A percentile compares a stretch with the other conserved stretches of the same genome.
These are phyloP conservation scores for Ramularia collo-cygni DNA, from an alignment of 2,329 filamentous ascomycete species.

Conservation along the genomic window DNA sequence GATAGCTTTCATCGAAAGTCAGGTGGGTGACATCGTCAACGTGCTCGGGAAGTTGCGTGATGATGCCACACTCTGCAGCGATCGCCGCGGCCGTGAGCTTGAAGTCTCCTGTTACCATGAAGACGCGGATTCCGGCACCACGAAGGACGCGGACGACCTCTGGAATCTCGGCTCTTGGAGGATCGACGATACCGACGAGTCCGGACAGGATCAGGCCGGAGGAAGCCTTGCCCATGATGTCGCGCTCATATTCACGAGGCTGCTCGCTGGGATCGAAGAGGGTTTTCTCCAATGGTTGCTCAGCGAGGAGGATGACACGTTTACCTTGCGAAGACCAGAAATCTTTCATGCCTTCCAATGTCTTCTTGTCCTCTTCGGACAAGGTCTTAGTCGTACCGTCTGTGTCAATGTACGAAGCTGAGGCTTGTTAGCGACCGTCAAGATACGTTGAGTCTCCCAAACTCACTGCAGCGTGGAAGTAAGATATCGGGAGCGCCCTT, in stretches of 20 bases:
- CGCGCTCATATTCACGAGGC: conserved; percentile 46
- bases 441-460: too few species aligned
- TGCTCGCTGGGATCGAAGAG: conserved; percentile 49
- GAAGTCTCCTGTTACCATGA: conserved; percentile 79
- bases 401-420: conserved; percentile 48
- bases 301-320: conserved; percentile 60
- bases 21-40: conserved; percentile 53
- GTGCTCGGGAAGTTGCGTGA: conserved; percentile 45
- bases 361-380: conserved; percentile 45
- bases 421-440: too few species aligned
- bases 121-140: conserved; percentile 64
- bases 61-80: conserved; percentile 64
- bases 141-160: conserved; percentile 56
- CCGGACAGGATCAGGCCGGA: conserved; percentile 48
- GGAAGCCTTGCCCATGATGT: conserved; percentile 49
- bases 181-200: conserved; percentile 54
- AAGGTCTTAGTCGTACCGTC: conserved; percentile 50
- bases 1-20: conserved; percentile 24
- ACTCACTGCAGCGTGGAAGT: conserved; percentile 57
- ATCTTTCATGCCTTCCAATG: conserved; percentile 57
- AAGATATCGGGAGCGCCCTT: conserved; percentile 74
- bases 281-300: conserved; percentile 46
- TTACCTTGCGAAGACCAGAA: conserved; percentile 62
- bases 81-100: conserved; percentile 68
- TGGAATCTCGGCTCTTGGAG: conserved; percentile 54